Conservation (phyloP, 805 yeast genomes). For the Kodamaea kaohsiungensis region DNA sequence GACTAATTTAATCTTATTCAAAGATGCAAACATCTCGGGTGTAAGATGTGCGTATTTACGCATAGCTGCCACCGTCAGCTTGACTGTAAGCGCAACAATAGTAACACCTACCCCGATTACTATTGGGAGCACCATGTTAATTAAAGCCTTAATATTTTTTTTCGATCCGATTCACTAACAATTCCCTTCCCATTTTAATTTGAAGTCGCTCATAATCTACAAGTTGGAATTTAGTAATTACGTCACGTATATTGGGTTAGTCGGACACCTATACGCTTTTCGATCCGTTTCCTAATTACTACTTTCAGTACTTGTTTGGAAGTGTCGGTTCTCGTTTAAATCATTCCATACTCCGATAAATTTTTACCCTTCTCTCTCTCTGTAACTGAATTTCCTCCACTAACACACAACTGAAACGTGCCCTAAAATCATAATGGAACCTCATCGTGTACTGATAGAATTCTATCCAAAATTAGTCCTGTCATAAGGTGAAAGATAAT, state of each 20-base stretch:
- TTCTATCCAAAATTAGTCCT: background rate
- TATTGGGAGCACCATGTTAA: constrained; percentile 45
- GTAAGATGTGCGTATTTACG: constrained; percentile 30
- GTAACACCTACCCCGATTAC: constrained; percentile 58
- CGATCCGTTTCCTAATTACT: background rate
- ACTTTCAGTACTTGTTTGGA: no score
- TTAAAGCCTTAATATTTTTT: background rate
- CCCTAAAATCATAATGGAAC: background rate
- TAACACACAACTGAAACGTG: background rate
- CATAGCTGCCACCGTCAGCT: constrained; percentile 29
- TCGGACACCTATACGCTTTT: background rate
- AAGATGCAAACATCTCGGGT: constrained; percentile 37
- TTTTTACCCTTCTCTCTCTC: background rate
- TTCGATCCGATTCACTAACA: background rate
- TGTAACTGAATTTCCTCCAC: background rate
- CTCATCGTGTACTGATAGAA: background rate
- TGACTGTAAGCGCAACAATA: constrained; percentile 47
- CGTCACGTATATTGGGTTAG: background rate
- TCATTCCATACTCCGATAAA: background rate
- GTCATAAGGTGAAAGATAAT: no score
- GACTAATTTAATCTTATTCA: constrained; percentile 28
- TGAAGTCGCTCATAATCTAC: background rate
- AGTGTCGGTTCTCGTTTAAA: background rate
- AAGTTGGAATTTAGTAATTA: no score
- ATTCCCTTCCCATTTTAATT: background rate